Base-by-base conservation (phyloP, 352 stramenopile genomes). In the Globisporangium camurandrum region DNA sequence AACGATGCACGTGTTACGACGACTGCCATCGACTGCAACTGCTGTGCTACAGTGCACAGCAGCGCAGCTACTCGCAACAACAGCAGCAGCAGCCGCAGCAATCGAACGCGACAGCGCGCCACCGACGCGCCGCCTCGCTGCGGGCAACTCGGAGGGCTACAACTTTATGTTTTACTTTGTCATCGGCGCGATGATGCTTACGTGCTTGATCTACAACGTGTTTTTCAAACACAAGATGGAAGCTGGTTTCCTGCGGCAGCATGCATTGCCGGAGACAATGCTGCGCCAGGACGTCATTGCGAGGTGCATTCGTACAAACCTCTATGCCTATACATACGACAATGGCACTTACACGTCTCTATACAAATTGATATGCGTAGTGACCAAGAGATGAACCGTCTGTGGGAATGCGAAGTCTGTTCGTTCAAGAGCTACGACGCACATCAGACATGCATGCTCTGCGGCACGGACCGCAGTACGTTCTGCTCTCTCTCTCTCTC, bases 361-460 rank as follows among this genome's bases (percentile, higher is more conserved):
- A n/a, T n/a, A n/a, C n/a, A n/a, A n/a, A n/a, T n/a, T n/a, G n/a
- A n/a, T n/a, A 27, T 39, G 30, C 17, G 27, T 40, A 75, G 82
- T 45, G 82, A 93, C 62, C 79, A 88, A 56, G 77, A 90, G 49
- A 89, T 91, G 69, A 88, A 75, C 36, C 75, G 69, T 16, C 53
- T 93, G 10, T 97, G 88, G 88, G 77, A 90, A 49, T 97, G 88
- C 56, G 79, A 90, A n/a, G 86, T 97, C n/a, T 97, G 88, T 55
- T 86, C 71, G 31, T 97, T 97, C 57, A 94, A 95, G 62, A 97
- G 90, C 65, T 90, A 93, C 59, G 79, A 91, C 17, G 74, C 80
- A 0, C 85, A 91, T 50, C 68, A 82, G 53, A 90, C 72, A 9
- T 97, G 88, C 62, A 93, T 92, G 69, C 61, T 97, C 16, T 97